Evolutionary conservation across 805 yeast genomes (phyloP).

Genomic region (Ogataea wickerhamii): DNA sequence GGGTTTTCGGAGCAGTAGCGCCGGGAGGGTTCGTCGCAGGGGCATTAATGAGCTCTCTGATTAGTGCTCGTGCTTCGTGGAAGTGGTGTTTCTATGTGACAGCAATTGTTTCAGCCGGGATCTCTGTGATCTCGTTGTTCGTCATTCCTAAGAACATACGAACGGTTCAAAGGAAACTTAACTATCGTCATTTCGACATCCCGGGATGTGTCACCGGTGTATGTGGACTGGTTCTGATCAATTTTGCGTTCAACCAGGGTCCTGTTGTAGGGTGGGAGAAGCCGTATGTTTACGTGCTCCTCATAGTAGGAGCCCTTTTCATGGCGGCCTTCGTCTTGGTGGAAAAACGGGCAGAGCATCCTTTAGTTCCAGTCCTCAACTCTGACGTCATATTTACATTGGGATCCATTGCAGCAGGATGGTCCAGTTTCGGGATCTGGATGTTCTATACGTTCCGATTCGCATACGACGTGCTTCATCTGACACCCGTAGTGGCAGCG

Average conservation of each 20-base stretch:
- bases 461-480: conserved; percentile 46
- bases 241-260: conserved; percentile 73
- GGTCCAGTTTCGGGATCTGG: conserved; percentile 80
- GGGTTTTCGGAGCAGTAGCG: conserved; percentile 56
- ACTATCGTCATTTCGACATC: conserved; percentile 39
- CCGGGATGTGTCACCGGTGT: conserved; percentile 57
- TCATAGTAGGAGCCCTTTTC: conserved; percentile 46
- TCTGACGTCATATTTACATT: conserved; percentile 46
- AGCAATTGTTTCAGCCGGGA: conserved; percentile 36
- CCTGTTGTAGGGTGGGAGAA: conserved; percentile 66
- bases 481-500: conserved; percentile 44
- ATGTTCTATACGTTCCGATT: conserved; percentile 59
- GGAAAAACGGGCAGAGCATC: conserved; percentile 38
- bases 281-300: conserved; percentile 54
- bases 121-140: conserved; percentile 33
- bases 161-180: conserved; percentile 10
- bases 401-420: conserved; percentile 53
- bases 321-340: conserved; percentile 44
- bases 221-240: conserved; percentile 56
- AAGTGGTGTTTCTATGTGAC: conserved; percentile 56
- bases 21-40: conserved; percentile 62
- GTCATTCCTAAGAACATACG: conserved; percentile 36
- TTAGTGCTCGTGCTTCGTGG: conserved; percentile 50
- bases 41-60: conserved; percentile 46
- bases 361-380: conserved; percentile 39